These are phyloP conservation scores for Aspergillus cejpii DNA, from an alignment of 2,329 filamentous ascomycete genomes.

Conservation along the genomic window DNA sequence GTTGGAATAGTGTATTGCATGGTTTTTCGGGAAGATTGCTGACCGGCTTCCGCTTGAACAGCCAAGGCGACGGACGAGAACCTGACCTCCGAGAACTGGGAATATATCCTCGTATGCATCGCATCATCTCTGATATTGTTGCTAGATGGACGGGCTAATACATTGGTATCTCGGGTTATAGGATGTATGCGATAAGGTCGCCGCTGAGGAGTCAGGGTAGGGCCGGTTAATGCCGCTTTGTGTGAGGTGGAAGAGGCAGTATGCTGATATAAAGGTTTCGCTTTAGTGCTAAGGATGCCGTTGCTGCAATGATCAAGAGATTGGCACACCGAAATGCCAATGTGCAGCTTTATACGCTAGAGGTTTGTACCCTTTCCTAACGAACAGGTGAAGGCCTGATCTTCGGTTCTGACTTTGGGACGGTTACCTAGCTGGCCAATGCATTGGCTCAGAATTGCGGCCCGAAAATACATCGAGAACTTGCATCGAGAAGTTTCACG, in stretches of 20 bases:
- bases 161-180: slow-evolving; percentile 22
- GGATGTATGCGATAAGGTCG: slow-evolving; percentile 57
- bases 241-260: neutral
- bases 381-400: neutral
- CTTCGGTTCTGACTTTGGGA: slow-evolving; percentile 1
- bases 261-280: slow-evolving; percentile 12
- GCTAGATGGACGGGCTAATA: slow-evolving; percentile 14
- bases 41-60: slow-evolving; percentile 31
- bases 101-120: slow-evolving; percentile 56
- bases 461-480: slow-evolving; percentile 75
- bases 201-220: slow-evolving; percentile 45
- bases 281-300: slow-evolving; percentile 66
- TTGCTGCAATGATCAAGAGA: slow-evolving; percentile 84
- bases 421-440: slow-evolving; percentile 64
- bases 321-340: slow-evolving; percentile 91
- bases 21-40: slow-evolving; percentile 13
- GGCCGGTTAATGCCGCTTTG: neutral
- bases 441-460: slow-evolving; percentile 90
- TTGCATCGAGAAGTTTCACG: slow-evolving; percentile 87
- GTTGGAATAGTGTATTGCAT: neutral
- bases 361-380: slow-evolving; percentile 45
- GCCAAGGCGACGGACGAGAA: slow-evolving; percentile 95
- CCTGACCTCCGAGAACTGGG: slow-evolving; percentile 78
- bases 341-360: slow-evolving; percentile 89
- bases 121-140: no score